These are phyloP conservation scores for Protomyces gravidus DNA, from an alignment of 1,139 yeast species.

Conservation along the genomic window DNA sequence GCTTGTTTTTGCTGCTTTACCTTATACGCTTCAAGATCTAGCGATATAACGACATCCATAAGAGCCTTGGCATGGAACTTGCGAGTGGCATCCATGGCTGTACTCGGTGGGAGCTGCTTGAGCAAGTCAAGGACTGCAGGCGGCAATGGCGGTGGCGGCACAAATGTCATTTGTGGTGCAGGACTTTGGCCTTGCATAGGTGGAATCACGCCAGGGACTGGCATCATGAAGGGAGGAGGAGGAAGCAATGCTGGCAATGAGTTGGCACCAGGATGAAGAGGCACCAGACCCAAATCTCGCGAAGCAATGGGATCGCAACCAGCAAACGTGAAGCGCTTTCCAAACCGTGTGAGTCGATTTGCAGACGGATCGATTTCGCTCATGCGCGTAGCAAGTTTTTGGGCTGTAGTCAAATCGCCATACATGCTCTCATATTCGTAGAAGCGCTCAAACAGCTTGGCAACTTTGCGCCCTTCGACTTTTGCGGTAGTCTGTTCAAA, in stretches of 20 bases:
- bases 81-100: conserved; percentile 33
- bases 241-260: conserved; percentile 1
- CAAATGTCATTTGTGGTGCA: neutral
- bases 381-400: conserved; percentile 63
- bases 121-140: conserved; percentile 35
- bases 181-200: neutral
- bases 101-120: conserved; percentile 39
- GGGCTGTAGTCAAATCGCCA: conserved; percentile 64
- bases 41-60: conserved; percentile 24
- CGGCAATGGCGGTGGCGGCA: conserved; percentile 29
- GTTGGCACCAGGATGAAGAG: neutral
- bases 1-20: neutral
- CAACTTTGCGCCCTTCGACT: conserved; percentile 42
- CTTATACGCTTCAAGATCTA: conserved; percentile 7
- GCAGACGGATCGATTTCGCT: conserved; percentile 58
- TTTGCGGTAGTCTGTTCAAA: conserved; percentile 63
- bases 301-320: conserved; percentile 28
- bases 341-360: conserved; percentile 32
- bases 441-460: conserved; percentile 49
- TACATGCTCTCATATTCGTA: conserved; percentile 54
- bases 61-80: conserved; percentile 27
- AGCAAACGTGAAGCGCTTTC: conserved; percentile 22
- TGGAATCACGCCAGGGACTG: neutral
- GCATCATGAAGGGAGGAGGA: neutral
- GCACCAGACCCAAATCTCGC: conserved; percentile 21